Percentiles rank a stretch among this genome's conserved stretches.
phyloP scores from a whole-genome alignment of 768 basidiomycete genomes.

The Sistotremastrum niveocremeum region DNA sequence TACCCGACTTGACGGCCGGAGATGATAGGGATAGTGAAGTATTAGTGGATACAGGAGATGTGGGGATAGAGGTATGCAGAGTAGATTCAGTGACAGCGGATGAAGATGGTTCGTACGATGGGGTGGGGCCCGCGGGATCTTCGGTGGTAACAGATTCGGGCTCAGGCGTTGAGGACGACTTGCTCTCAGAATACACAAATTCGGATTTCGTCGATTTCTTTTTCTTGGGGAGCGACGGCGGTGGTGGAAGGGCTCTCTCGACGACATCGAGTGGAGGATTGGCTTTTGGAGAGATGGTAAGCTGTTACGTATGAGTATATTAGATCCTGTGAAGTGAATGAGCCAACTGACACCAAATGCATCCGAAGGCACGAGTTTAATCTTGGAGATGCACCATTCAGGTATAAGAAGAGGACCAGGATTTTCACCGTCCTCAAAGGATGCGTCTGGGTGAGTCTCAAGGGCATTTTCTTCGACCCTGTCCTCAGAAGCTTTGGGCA shows the following conservation, averaged over 20 bases:
- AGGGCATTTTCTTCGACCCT: no score
- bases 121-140: conserved; percentile 10
- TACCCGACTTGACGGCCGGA: conserved; percentile 1
- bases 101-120: conserved; percentile 26
- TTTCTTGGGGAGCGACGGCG: conserved; percentile 15
- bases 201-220: conserved; percentile 7
- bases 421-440: no score
- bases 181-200: not conserved
- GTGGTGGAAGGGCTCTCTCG: conserved; percentile 36
- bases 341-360: conserved; percentile 44
- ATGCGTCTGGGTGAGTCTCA: no score
- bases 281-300: conserved; percentile 46
- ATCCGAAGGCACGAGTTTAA: conserved; percentile 24
- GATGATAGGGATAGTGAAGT: conserved; percentile 39
- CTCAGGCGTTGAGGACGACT: conserved; percentile 6
- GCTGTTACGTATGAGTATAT: no score
- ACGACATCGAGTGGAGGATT: conserved; percentile 48
- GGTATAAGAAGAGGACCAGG: no score
- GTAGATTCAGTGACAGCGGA: conserved; percentile 37
- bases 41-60: conserved; percentile 45
- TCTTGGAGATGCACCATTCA: no score
- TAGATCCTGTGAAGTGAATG: no score
- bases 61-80: conserved; percentile 31
- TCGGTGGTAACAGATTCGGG: conserved; percentile 3
- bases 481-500: no score